Evolutionary conservation across 2,329 filamentous ascomycete genomes (phyloP), one percentile per base, ranked within the genome.

Genomic region (Aspergillus intermedius): DNA sequence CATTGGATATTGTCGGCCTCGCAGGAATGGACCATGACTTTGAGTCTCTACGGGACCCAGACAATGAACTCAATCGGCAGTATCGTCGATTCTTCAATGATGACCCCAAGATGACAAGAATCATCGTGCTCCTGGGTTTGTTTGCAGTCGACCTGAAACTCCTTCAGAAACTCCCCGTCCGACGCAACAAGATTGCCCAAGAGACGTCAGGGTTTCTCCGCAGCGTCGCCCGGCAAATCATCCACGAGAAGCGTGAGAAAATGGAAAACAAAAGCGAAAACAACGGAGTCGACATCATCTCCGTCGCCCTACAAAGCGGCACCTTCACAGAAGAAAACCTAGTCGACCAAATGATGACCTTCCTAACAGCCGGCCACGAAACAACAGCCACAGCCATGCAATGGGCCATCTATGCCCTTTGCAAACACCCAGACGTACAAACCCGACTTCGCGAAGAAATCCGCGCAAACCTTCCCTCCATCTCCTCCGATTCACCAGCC

Each of bases 321-420:
- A 81, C 76, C 5, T 93, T 94, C 68, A 79, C 72, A 10, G 87
- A 93, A 53, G 86, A 89, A 44, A 82, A 88, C 51, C 79, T 95
- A n/a, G 80, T 89, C 32, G 86, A 93, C 65, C 89, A 95, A 69
- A 79, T 93, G 63, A 93, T 94, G 87, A 94, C 88, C 0, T 93
- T 94, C 72, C 79, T 94, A 4, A 86, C 85, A 1, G 89, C 89
- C 0, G 85, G 84, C 19, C 88, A 91, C 65, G 87, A 91, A 69
- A 91, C 88, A 1, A 91, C 87, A 0, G 82, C 88, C 1, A 79
- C 83, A 1, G 78, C 87, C 15, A 75, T 93, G 62, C 86, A 83
- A n/a, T 91, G 87, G 86, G 79, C 84, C 3, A 69, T 83, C 6
- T 87, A 89, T 62, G 72, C 84, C 40, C 77, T 93, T n/a, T 80